phyloP scores from a whole-genome alignment of 2,329 filamentous ascomycete genomes.

The Diplocarpon mali region DNA sequence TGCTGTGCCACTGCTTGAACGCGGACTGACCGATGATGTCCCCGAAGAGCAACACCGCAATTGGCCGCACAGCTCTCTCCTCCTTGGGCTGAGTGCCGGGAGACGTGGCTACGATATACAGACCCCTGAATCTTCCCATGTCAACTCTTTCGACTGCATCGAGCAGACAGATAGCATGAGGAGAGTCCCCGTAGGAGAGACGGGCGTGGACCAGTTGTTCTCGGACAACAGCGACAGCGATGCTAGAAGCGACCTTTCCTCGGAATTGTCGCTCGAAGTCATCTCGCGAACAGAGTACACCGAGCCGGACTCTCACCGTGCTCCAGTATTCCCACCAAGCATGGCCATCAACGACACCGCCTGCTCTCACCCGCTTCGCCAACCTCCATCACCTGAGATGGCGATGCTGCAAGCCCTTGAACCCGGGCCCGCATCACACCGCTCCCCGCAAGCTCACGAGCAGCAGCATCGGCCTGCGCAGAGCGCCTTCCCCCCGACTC shows the following conservation, averaged over 20 bases:
- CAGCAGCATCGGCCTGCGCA: conserved; percentile 7
- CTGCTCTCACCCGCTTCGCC: conserved; percentile 18
- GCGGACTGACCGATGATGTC: conserved; percentile 45
- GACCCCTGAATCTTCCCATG: conserved; percentile 27
- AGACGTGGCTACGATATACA: conserved; percentile 16
- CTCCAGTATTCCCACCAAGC: conserved; percentile 26
- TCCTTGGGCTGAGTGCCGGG: conserved; percentile 38
- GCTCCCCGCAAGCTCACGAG: conserved; percentile 30
- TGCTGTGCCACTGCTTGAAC: conserved; percentile 66
- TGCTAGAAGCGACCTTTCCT: conserved; percentile 45
- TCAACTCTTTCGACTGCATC: conserved; percentile 42
- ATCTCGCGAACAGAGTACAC: conserved; percentile 26
- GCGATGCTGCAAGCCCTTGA: conserved; percentile 38
- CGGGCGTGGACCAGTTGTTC: conserved; percentile 27
- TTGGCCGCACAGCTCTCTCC: conserved; percentile 46
- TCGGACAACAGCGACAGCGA: conserved; percentile 28
- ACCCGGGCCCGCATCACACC: conserved; percentile 31
- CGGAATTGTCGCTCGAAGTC: conserved; percentile 46
- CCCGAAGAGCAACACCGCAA: conserved; percentile 32
- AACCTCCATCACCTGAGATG: conserved; percentile 36
- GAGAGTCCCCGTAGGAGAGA: conserved; percentile 14
- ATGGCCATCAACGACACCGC: conserved; percentile 19
- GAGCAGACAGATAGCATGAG: conserved; percentile 40
- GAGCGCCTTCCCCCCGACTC: conserved; percentile 23
- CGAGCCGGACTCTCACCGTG: conserved; percentile 23